phyloP scores from a whole-genome alignment of 768 basidiomycete species.

The Lentinula lateritia region DNA sequence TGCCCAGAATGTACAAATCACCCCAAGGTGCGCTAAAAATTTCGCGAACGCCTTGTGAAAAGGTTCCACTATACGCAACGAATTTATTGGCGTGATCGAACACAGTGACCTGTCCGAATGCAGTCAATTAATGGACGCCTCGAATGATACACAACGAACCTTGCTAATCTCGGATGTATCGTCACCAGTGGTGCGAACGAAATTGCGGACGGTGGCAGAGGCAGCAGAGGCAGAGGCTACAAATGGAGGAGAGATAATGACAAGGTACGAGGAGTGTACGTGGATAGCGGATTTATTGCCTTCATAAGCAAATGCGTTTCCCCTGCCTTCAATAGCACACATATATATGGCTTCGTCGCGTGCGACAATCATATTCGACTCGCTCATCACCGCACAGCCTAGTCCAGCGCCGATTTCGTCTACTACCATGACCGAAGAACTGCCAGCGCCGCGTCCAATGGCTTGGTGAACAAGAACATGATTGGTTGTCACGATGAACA shows the following conservation, averaged over 20 bases:
- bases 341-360: slow-evolving; percentile 89
- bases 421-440: slow-evolving; percentile 52
- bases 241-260: slow-evolving; percentile 86
- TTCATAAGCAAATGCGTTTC: slow-evolving; percentile 88
- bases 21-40: slow-evolving; percentile 75
- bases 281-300: slow-evolving; percentile 82
- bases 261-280: slow-evolving; percentile 76
- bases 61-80: slow-evolving; percentile 77
- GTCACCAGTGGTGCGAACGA: slow-evolving; percentile 46
- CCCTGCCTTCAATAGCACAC: slow-evolving; percentile 76
- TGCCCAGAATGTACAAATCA: slow-evolving; percentile 70
- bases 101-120: slow-evolving; percentile 45
- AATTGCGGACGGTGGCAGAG: slow-evolving; percentile 73
- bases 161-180: slow-evolving; percentile 61
- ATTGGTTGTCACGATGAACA: slow-evolving; percentile 88
- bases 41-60: slow-evolving; percentile 78
- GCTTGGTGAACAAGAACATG: slow-evolving; percentile 74
- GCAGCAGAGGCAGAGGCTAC: slow-evolving; percentile 58
- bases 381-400: slow-evolving; percentile 81
- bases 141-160: slow-evolving; percentile 12
- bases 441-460: slow-evolving; percentile 65
- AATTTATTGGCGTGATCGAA: slow-evolving; percentile 93
- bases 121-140: background rate
- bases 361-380: slow-evolving; percentile 70
- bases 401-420: slow-evolving; percentile 85